phyloP scores from a whole-genome alignment of 148 eudicot species.

The Fagopyrum esculentum region DNA sequence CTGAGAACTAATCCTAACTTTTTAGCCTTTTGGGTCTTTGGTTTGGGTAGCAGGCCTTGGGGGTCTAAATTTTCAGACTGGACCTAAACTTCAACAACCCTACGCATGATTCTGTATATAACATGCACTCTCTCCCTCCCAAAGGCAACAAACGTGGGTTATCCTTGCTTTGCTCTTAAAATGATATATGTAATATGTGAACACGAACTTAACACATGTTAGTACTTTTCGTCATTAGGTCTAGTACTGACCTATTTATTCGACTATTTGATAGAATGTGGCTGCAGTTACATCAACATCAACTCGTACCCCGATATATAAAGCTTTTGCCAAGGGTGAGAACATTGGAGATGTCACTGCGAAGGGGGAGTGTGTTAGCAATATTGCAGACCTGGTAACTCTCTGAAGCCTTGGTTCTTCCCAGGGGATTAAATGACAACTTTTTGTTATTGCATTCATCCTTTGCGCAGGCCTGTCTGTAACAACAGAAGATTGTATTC shows the following conservation, averaged over 20 bases:
- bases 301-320: constrained; percentile 95
- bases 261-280: constrained; percentile 52
- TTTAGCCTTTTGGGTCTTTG: no score
- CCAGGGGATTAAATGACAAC: neutral
- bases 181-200: neutral
- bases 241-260: constrained; percentile 4
- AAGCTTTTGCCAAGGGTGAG: constrained; percentile 97
- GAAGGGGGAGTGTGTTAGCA: constrained; percentile 97
- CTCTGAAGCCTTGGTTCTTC: constrained; percentile 4
- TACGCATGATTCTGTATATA: neutral
- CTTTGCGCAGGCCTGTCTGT: neutral
- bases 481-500: neutral
- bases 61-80: no score
- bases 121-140: neutral
- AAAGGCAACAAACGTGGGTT: neutral
- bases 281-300: constrained; percentile 98
- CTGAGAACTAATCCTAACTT: no score
- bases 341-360: constrained; percentile 99
- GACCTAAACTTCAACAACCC: no score
- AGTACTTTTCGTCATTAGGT: neutral
- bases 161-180: neutral
- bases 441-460: neutral
- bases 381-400: constrained; percentile 92
- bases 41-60: no score
- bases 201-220: neutral